Base-by-base conservation (phyloP, 345 rosid genomes). In the Eucalyptus rudis region DNA sequence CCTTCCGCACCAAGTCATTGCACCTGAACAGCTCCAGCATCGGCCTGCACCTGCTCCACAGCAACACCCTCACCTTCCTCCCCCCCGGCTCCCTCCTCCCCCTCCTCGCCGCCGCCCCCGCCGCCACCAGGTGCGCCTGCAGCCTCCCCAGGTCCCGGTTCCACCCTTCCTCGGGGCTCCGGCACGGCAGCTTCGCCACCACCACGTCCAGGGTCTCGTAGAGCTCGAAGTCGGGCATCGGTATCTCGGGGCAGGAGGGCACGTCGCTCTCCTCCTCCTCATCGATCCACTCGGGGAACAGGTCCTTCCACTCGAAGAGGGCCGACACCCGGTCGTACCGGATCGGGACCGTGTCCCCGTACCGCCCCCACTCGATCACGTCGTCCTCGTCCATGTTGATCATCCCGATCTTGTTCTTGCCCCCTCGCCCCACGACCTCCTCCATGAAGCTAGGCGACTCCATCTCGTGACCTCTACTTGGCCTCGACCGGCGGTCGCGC, bases 271-370 rank as follows among this genome's bases (percentile, higher is more conserved):
- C 97, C 92, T 98, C 99, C 88, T 98, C 99, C 93, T 98, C 99
- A 31, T 98, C 98, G 52, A 98, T 98, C 99, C 99, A 98, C 89
- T 98, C 99, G 0, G 99, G 99, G 89, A 97, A 98, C 88, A 98
- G 89, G 87, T 96, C 94, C 85, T 92, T 91, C 99, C 99, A 98
- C 90, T 92, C 90, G 66, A 97, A 94, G 13, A 91, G 81, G 87
- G 94, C 89, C 5, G 99, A 94, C 45, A 95, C 98, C 66, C 71
- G 92, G 86, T 95, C 96, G 79, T 92, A 97, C 33, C 16, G 44
- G 85, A 98, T 89, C 1, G 93, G 94, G 52, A 95, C 86, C 5
- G 88, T 90, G 88, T 96, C 96, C 4, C 98, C 99, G 14, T 90
- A 89, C 4, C 4, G 29, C 89, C 90, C 89, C 99, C 99, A 96